Base-by-base conservation (phyloP, 495 filamentous ascomycete species). In the Aspergillus incahuasiensis region DNA sequence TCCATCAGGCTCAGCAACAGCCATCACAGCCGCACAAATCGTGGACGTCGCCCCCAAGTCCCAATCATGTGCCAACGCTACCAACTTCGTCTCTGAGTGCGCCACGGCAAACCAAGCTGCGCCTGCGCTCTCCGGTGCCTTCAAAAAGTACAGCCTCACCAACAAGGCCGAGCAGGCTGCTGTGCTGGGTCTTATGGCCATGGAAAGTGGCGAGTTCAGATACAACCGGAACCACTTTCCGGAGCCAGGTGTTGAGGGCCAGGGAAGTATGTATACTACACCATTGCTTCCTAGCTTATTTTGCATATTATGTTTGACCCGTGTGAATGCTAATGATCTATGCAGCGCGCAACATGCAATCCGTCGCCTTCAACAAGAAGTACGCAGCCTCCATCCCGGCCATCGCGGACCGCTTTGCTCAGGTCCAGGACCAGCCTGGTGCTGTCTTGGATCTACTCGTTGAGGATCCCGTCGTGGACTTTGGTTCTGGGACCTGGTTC, bases 401-500 rank as follows among this genome's bases (percentile, higher is more conserved):
- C 0, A 65, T 89, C 0, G 59, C 59, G 6, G 64, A 59, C 34
- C 52, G 77, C 42, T 54, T 82, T 5, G 28, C 65, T 0, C 49
- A 48, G n/a, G 71, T 80, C 21, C 49, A 63, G 16, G 51, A 62
- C 63, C 63, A 72, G 25, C 63, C 74, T 9, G 77, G 74, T 49
- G 74, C 66, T 0, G 64, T 90, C 8, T 75, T 87, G 15, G 75
- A 72, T 6, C 64, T 92, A 32, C 76, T 94, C 32, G 70, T 74
- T 20, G 61, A 65, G 0, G 78, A 90, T 59, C 65, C 79, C 8
- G 66, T 69, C 19, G 83, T 80, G 60, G 86, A 88, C 66, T 95
- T 91, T 68, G 87, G 79, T 2, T 82, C 78, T 25, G 91, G 80
- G 19, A 80, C 83, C 3, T 95, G 90, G 91, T 94, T 87, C 63